Percentiles rank a stretch among this genome's conserved stretches.
Conservation (phyloP, 345 rosid species). For the Jatropha curcas region DNA sequence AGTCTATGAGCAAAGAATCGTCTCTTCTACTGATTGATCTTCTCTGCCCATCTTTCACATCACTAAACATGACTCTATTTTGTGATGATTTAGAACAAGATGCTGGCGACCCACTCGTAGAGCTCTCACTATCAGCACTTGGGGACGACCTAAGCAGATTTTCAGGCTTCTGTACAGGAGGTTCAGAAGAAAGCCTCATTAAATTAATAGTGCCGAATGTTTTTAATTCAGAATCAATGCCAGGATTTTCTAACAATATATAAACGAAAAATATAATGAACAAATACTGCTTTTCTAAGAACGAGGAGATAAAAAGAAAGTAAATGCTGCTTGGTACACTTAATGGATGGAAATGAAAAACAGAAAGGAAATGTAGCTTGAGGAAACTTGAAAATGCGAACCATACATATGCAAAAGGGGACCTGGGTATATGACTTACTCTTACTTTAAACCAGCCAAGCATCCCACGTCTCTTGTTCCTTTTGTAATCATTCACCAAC, state of each 20-base stretch:
- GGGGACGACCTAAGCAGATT: conserved; percentile 48
- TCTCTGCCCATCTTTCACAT: conserved; percentile 45
- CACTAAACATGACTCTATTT: conserved; percentile 36
- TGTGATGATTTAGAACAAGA: conserved; percentile 64
- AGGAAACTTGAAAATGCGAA: conserved; percentile 6
- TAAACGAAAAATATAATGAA: background rate
- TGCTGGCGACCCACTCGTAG: conserved; percentile 61
- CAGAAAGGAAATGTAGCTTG: background rate
- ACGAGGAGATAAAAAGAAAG: background rate
- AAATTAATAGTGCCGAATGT: background rate
- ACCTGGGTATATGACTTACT: conserved; percentile 37
- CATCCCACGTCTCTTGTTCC: conserved; percentile 70
- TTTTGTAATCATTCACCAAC: conserved; percentile 67
- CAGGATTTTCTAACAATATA: background rate
- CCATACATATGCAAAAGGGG: conserved; percentile 4
- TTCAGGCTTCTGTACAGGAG: conserved; percentile 69
- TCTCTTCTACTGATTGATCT: conserved; percentile 60
- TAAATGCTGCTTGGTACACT: background rate
- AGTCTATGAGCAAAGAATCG: conserved; percentile 39
- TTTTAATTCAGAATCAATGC: background rate
- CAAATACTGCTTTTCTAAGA: background rate
- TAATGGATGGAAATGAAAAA: background rate
- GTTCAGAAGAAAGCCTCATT: too few species aligned
- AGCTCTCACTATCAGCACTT: conserved; percentile 60
- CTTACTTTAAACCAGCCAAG: conserved; percentile 89